Percentiles rank a stretch among this genome's conserved stretches.
Evolutionary conservation across 1,284 basidiomycete genomes (phyloP).

Genomic region (Leccinum griseonigrum): DNA sequence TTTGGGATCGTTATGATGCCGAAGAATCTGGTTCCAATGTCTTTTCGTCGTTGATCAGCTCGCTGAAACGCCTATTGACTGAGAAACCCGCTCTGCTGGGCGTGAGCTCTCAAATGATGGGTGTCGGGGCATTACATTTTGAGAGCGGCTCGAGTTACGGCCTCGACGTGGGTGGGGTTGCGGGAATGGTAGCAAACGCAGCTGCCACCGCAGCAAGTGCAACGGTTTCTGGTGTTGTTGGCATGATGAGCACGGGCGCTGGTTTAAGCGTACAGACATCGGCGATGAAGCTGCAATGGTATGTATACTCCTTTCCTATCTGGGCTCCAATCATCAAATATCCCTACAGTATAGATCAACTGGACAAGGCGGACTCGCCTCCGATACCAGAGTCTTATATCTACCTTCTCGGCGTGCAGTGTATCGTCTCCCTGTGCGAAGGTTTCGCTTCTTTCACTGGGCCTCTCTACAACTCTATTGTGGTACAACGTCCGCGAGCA

Average conservation of each 20-base stretch:
- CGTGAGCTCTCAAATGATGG: constrained; percentile 75
- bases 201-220: constrained; percentile 81
- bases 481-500: constrained; percentile 61
- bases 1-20: constrained; percentile 83
- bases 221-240: constrained; percentile 72
- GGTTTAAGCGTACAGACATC: constrained; percentile 72
- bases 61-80: constrained; percentile 80
- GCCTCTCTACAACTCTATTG: constrained; percentile 66
- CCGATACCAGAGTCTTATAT: constrained; percentile 90
- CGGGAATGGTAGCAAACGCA: constrained; percentile 80
- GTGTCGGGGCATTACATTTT: constrained; percentile 56
- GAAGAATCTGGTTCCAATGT: constrained; percentile 62
- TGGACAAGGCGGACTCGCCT: constrained; percentile 95
- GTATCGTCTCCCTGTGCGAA: constrained; percentile 84
- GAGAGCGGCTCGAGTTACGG: constrained; percentile 44
- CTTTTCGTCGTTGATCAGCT: constrained; percentile 77
- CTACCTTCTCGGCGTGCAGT: constrained; percentile 89
- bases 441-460: constrained; percentile 77
- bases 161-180: constrained; percentile 68
- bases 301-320: constrained; percentile 23
- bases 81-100: constrained; percentile 87
- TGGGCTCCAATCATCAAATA: constrained; percentile 1
- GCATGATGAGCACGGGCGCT: constrained; percentile 62
- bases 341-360: constrained; percentile 80
- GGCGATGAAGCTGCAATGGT: constrained; percentile 86